Conservation (phyloP, 2,329 filamentous ascomycete species). For the Pseudodiploospora longispora region DNA sequence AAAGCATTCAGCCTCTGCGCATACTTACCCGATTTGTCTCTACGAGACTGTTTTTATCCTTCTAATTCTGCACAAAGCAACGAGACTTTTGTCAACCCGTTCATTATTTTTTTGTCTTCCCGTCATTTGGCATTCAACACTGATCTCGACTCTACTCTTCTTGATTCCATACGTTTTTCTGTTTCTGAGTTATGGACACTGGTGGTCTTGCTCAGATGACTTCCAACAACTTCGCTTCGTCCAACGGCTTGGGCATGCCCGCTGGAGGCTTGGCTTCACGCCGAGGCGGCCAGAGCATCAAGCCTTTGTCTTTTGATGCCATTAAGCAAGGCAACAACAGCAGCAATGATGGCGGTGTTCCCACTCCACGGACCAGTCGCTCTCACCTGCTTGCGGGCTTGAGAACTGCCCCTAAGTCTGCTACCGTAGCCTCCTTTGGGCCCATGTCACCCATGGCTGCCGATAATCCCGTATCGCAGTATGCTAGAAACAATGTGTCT, state of each 20-base stretch:
- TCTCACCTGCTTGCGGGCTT: slow-evolving; percentile 90
- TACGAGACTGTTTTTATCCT: slow-evolving; percentile 5
- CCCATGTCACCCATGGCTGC: slow-evolving; percentile 49
- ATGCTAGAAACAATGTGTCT: slow-evolving; percentile 35
- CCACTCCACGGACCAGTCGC: slow-evolving; percentile 86
- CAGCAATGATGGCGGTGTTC: slow-evolving; percentile 57
- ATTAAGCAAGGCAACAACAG: slow-evolving; percentile 63
- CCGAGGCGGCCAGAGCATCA: slow-evolving; percentile 80
- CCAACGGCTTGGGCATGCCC: slow-evolving; percentile 66
- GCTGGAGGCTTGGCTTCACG: slow-evolving; percentile 73
- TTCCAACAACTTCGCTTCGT: slow-evolving; percentile 69
- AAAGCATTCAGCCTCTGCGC: neutral
- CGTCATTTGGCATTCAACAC: neutral
- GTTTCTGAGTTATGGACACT: slow-evolving; percentile 67
- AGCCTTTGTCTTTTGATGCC: slow-evolving; percentile 73
- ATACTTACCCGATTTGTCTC: slow-evolving; percentile 7
- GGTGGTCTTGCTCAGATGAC: slow-evolving; percentile 99
- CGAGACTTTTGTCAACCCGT: neutral
- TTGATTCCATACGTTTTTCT: slow-evolving; percentile 9
- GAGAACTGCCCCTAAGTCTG: slow-evolving; percentile 85
- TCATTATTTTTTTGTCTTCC: slow-evolving; percentile 4
- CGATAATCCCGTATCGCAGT: slow-evolving; percentile 30
- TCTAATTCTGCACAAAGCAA: slow-evolving; percentile 5
- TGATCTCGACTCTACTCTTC: slow-evolving; percentile 2
- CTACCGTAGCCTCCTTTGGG: slow-evolving; percentile 62